Evolutionary conservation across 371 early-diverging fungal species (phyloP), one percentile per base, ranked within the genome.

Genomic region (Cokeromyces recurvatus): DNA sequence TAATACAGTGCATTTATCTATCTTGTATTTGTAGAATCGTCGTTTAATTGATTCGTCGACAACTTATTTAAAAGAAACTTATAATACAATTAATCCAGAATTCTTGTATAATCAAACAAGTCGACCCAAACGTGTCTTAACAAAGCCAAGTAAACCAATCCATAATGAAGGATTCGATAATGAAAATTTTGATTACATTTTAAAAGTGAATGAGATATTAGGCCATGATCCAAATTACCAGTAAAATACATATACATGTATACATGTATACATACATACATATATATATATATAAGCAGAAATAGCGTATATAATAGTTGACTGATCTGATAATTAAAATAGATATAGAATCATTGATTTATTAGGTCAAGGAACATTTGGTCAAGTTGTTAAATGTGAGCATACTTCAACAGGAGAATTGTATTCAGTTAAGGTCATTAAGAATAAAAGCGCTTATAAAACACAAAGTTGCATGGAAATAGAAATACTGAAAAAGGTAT

Each of bases 331-430:
- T 19, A 2, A 29, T 29, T 5, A 29, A 11, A 34, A 19, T 53
- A 88, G 88, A 51, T 92, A 92, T 64, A 64, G 84, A 32, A 92
- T 97, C 39, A 60, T 92, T 49, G 97, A 95, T 62, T 65, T 91
- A 16, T 66, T 99, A 17, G 99, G 99, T 2, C 87, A 86, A 66
- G 99, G 99, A 12, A 98, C 98, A 0, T 99, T 97, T 81, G 98
- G 99, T 0, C 97, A 98, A 67, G 99, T 99, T 0, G 95, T 92
- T 21, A 94, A 92, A 66, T 98, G 97, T 57, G 83, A 87, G 35
- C 85, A 90, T 43, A 43, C 92, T 32, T 82, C 84, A 43, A 92
- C 94, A 3, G 84, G 89, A 48, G 89, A 89, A 41, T 58, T 87
- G 17, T 88, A 91, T 17, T 99, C 97, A 3, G 89, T 98, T 40